Evolutionary conservation across 2,329 filamentous ascomycete genomes (phyloP).

Genomic region (Neocatenulostroma microsporum): DNA sequence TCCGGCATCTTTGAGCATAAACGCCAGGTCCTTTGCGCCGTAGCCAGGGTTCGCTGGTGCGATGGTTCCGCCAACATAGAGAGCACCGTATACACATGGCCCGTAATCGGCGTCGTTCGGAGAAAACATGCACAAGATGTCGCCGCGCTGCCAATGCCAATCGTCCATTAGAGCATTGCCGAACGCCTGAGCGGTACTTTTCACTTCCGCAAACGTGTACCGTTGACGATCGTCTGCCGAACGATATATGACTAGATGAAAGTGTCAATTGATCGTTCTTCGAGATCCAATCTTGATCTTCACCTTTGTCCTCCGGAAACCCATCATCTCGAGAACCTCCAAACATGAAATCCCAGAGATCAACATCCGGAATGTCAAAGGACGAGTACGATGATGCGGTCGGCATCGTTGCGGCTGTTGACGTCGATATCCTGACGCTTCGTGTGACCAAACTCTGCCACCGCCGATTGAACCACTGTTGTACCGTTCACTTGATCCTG

Average conservation of each 20-base stretch:
- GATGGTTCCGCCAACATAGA: conserved; percentile 73
- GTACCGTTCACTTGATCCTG: no score
- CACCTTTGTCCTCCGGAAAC: conserved; percentile 68
- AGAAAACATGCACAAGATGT: conserved; percentile 73
- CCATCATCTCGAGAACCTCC: conserved; percentile 51
- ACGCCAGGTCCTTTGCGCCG: conserved; percentile 71
- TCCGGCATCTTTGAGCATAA: conserved; percentile 70
- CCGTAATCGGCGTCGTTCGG: conserved; percentile 83
- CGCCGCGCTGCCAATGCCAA: conserved; percentile 73
- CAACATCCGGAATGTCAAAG: conserved; percentile 62
- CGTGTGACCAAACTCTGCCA: no score
- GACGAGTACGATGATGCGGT: conserved; percentile 56
- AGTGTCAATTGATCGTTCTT: neutral
- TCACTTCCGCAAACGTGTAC: conserved; percentile 65
- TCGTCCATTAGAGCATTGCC: conserved; percentile 66
- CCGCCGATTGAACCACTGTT: no score
- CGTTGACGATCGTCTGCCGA: conserved; percentile 30
- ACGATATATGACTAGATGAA: conserved; percentile 10
- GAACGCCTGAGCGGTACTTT: conserved; percentile 61
- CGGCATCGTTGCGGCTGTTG: conserved; percentile 49
- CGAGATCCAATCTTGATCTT: conserved; percentile 48
- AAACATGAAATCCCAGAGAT: conserved; percentile 73
- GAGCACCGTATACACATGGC: conserved; percentile 64
- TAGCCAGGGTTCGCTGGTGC: conserved; percentile 87
- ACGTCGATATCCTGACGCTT: no score